Conservation (phyloP, 768 basidiomycete species). For the Termitomyces sp. region DNA sequence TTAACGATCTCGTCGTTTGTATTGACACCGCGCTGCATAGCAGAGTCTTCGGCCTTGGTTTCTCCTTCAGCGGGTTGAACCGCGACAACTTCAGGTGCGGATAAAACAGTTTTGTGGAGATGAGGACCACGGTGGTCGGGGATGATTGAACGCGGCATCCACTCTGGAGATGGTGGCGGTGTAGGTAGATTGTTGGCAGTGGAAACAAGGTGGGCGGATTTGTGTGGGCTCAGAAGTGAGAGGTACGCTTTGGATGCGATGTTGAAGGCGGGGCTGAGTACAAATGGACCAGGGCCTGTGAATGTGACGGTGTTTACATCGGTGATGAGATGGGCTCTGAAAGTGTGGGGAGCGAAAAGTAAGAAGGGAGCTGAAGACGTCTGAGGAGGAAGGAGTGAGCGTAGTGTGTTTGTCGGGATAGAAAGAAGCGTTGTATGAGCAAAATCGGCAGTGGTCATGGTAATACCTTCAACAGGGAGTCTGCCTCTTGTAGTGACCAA, state of each 20-base stretch:
- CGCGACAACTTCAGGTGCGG: background rate
- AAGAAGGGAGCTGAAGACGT: constrained; percentile 4
- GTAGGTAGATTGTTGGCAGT: constrained; percentile 24
- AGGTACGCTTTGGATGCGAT: constrained; percentile 21
- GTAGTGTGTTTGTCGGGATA: constrained; percentile 4
- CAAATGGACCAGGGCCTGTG: constrained; percentile 12
- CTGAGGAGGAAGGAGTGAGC: constrained; percentile 3
- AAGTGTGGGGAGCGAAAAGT: constrained; percentile 15
- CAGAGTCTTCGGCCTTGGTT: background rate
- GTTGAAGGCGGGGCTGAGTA: constrained; percentile 21
- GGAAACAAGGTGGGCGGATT: constrained; percentile 9
- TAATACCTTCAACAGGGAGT: constrained; percentile 7
- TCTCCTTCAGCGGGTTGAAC: background rate
- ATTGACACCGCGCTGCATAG: background rate
- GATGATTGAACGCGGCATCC: constrained; percentile 12
- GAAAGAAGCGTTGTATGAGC: background rate
- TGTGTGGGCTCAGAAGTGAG: constrained; percentile 28
- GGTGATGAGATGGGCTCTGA: constrained; percentile 10
- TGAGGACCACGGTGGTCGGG: background rate
- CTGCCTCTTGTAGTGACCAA: constrained; percentile 4
- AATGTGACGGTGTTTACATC: background rate
- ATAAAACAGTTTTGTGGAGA: background rate
- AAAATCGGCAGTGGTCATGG: background rate
- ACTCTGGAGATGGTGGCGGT: constrained; percentile 31
- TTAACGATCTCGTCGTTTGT: background rate